Evolutionary conservation across 805 yeast genomes (phyloP), one percentile per base, ranked within the genome.

Genomic region (Candida insectorum): DNA sequence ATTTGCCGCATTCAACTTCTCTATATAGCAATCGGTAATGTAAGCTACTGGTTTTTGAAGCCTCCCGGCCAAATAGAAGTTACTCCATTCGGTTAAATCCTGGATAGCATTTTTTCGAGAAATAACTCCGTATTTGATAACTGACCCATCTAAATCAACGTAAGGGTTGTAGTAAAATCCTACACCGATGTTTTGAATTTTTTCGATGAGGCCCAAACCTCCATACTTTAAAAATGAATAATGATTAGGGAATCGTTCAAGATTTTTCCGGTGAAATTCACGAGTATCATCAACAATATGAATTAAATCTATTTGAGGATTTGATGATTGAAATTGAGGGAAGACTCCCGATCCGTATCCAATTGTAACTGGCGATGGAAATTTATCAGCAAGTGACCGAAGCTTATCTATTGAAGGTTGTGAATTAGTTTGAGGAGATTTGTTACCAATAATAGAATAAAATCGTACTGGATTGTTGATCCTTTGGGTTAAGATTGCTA

Each of bases 311-410:
- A 86, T 75, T 56, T 93, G 97, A 0, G 88, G 81, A 12, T 16
- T 21, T 13, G 28, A 3, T 45, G 45, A 2, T 2, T 27, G 16
- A 1, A 46, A 48, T 55, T 91, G 98, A 23, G 77, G 71, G 49
- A 93, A 85, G 1, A 93, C 96, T 4, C 96, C 96, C 6, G 95
- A 84, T 2, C 98, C 98, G 57, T 91, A 91, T 0, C 97, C 98
- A 59, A 91, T 31, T n/a, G 38, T 37, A 6, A n/a, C 28, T 14
- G 3, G 6, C 9, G 2, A 32, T 26, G 22, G 22, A n/a, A n/a
- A n/a, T n/a, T n/a, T n/a, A n/a, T n/a, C n/a, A n/a, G n/a, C n/a
- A n/a, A n/a, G n/a, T n/a, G n/a, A n/a, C n/a, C n/a, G n/a, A n/a
- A n/a, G n/a, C n/a, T n/a, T n/a, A n/a, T n/a, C n/a, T n/a, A n/a